Conservation (phyloP, 345 rosid species). For the Populus deltoides region DNA sequence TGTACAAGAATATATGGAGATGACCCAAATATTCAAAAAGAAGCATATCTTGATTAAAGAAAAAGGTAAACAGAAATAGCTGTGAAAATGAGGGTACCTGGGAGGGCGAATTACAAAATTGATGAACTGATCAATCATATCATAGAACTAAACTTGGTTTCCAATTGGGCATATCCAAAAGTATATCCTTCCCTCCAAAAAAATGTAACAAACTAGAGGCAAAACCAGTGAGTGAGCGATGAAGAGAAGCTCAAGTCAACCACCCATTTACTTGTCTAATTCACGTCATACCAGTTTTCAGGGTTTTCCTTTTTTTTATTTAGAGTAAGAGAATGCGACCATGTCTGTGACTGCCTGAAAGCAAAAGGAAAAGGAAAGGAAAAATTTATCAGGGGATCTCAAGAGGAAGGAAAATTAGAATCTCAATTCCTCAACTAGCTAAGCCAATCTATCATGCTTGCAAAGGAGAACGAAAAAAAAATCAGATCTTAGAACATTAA, state of each 20-base stretch:
- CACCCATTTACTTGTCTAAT: neutral
- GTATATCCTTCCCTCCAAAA: neutral
- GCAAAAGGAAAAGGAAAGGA: neutral
- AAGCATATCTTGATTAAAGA: neutral
- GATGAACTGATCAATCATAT: constrained; percentile 94
- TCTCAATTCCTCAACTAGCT: neutral
- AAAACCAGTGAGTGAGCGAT: neutral
- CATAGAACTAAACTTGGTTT: neutral
- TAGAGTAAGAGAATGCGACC: neutral
- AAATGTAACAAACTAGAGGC: constrained; percentile 7
- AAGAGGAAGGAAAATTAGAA: neutral
- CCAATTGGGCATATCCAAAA: constrained; percentile 9
- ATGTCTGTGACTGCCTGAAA: neutral
- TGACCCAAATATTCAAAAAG: neutral
- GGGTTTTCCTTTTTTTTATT: neutral
- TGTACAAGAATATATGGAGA: neutral
- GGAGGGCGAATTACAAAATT: constrained; percentile 98
- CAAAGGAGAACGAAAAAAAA: neutral
- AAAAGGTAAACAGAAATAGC: neutral
- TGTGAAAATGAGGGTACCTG: constrained; percentile 44
- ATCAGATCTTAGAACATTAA: constrained; percentile 15
- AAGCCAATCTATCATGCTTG: neutral
- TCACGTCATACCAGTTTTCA: neutral
- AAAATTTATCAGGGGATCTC: neutral
- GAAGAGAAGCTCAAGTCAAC: neutral